A percentile compares a stretch with the other conserved stretches of the same genome.
These are phyloP conservation scores for Knoxdaviesia capensis DNA, from an alignment of 2,329 filamentous ascomycete species.

Conservation along the genomic window DNA sequence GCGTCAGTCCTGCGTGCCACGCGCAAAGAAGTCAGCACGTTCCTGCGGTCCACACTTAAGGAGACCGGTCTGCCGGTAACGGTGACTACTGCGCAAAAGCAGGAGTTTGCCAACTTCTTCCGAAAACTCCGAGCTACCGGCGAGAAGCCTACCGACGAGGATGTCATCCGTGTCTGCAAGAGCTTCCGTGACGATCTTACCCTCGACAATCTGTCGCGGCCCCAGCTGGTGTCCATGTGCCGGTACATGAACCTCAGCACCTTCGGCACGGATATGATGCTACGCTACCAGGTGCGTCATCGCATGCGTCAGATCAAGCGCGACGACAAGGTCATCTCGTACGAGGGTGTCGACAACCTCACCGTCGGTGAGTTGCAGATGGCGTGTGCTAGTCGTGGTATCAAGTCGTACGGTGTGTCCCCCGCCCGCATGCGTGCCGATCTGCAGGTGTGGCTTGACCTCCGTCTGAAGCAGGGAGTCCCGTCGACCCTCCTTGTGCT, in stretches of 20 bases:
- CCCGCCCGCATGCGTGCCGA: conserved; percentile 77
- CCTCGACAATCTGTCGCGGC: conserved; percentile 86
- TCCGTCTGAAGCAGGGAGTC: conserved; percentile 84
- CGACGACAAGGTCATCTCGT: conserved; percentile 85
- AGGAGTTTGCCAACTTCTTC: conserved; percentile 95
- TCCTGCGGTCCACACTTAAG: conserved; percentile 70
- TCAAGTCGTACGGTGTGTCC: conserved; percentile 81
- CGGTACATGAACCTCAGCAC: conserved; percentile 96
- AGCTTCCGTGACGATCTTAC: conserved; percentile 97
- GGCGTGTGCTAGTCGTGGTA: conserved; percentile 77
- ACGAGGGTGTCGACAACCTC: conserved; percentile 79
- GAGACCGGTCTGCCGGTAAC: conserved; percentile 89
- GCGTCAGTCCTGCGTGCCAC: conserved; percentile 63
- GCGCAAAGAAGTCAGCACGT: conserved; percentile 80
- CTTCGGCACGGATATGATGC: conserved; percentile 93
- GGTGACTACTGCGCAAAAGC: conserved; percentile 63
- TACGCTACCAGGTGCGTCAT: conserved; percentile 90
- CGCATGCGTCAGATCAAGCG: conserved; percentile 99
- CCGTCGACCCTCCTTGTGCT: conserved; percentile 88
- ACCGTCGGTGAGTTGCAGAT: conserved; percentile 87
- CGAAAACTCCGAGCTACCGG: conserved; percentile 84
- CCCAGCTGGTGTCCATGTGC: conserved; percentile 93
- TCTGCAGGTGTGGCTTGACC: conserved; percentile 80
- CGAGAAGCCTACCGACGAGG: conserved; percentile 67
- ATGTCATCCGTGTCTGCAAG: conserved; percentile 98